Conservation (phyloP, 2,329 filamentous ascomycete species). For the Pyrenophora tritici-repentis region DNA sequence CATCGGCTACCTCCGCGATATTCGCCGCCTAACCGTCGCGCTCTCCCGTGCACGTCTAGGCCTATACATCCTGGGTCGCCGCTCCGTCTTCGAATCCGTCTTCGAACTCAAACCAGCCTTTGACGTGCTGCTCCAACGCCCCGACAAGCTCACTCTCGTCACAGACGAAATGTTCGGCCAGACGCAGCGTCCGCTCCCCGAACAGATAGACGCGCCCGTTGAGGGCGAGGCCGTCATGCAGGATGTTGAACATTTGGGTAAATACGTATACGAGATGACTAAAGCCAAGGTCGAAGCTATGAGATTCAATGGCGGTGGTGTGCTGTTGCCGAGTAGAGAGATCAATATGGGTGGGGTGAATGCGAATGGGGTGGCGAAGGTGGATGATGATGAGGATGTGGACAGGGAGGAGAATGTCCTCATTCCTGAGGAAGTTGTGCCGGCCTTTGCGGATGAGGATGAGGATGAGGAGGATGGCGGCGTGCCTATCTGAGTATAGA, state of each 20-base stretch:
- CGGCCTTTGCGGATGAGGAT: slow-evolving; percentile 6
- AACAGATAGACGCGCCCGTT: slow-evolving; percentile 28
- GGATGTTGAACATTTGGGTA: slow-evolving; percentile 87
- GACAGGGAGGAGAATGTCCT: slow-evolving; percentile 40
- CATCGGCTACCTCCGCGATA: slow-evolving; percentile 90
- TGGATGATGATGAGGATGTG: slow-evolving; percentile 32
- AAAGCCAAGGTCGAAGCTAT: slow-evolving; percentile 67
- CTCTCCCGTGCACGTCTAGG: slow-evolving; percentile 90
- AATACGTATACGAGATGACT: slow-evolving; percentile 98
- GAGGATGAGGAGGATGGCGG: slow-evolving; percentile 6
- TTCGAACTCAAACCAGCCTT: slow-evolving; percentile 89
- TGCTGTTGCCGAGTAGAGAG: slow-evolving; percentile 42
- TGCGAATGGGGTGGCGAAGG: slow-evolving; percentile 33
- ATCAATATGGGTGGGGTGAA: slow-evolving; percentile 40
- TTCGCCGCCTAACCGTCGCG: slow-evolving; percentile 91
- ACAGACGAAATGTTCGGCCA: slow-evolving; percentile 83
- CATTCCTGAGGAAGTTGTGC: slow-evolving; percentile 18
- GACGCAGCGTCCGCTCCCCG: slow-evolving; percentile 58
- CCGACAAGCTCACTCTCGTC: slow-evolving; percentile 79
- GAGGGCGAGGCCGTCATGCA: slow-evolving; percentile 73
- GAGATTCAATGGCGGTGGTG: slow-evolving; percentile 50
- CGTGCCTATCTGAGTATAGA: too few species aligned
- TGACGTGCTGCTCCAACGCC: slow-evolving; percentile 73
- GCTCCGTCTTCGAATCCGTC: slow-evolving; percentile 85
- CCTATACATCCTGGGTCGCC: slow-evolving; percentile 87